Base-by-base conservation (phyloP, 2,329 filamentous ascomycete genomes). In the Bipolaris sorokiniana region DNA sequence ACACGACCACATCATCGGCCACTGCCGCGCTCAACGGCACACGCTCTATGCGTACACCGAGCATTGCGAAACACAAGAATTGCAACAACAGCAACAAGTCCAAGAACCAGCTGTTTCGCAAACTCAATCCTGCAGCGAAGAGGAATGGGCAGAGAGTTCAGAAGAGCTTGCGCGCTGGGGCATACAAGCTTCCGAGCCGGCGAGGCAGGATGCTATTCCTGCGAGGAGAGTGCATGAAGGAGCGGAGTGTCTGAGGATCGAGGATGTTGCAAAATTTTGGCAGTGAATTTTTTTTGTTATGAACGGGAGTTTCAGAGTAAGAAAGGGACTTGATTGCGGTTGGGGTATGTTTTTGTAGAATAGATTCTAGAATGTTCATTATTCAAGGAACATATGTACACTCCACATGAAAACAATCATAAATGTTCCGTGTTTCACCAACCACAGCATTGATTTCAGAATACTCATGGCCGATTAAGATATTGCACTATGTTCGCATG, bases 151-250 rank as follows among this genome's bases (percentile, higher is more conserved):
- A 7, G 56, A 59, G 13, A 46, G 48, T 36, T 41, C 46, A 23
- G 55, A 59, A 34, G 55, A 58, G 31, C 50, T 61, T 18, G 55
- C 54, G 18, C 56, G 56, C 22, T 59, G 56, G 56, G 56, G 56
- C 11, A 53, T 59, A 36, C 33, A 41, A n/a, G 38, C 38, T 11
- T 31, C 31, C 1, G 31, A 50, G 1, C 10, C 28, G 10, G 28
- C 28, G 10, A 3, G 10, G 3, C 28, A 31, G 10, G 10, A 31
- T 13, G 3, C 10, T 31, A 10, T 9, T 13, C 4, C 28, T 31
- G 10, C 28, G 28, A 31, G 10, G 28, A 31, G 10, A 13, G 28
- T 31, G n/a, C 16, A 11, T 18, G 6, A 45, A 22, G 33, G 26
- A 3, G 10, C 22, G 5, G 38, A 33, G 7, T 31, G 38, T 15